A percentile compares a stretch with the other conserved stretches of the same genome.
phyloP scores from a whole-genome alignment of 306 rosid species.

The Castanopsis chinensis region DNA sequence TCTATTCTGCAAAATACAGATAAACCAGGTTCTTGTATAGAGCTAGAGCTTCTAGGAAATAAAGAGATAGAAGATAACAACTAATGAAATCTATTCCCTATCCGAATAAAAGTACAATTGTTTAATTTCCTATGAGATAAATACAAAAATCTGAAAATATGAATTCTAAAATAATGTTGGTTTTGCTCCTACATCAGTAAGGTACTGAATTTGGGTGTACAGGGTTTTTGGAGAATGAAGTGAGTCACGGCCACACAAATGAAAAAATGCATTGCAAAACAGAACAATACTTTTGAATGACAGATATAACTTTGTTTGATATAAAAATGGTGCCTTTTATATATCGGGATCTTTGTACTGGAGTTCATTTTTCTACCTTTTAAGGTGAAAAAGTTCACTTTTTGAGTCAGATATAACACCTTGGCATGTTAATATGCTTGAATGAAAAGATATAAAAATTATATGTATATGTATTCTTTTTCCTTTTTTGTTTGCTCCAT shows the following conservation, averaged over 20 bases:
- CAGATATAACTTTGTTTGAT: not conserved
- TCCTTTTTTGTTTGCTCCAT: not conserved
- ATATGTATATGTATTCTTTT: not conserved
- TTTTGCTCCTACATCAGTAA: not conserved
- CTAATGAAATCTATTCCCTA: not conserved
- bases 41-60: no score
- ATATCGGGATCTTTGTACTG: not conserved
- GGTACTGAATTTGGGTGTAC: not conserved
- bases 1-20: no score
- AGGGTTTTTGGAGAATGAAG: not conserved
- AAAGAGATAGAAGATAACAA: no score
- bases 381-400: no score
- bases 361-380: not conserved
- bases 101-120: not conserved
- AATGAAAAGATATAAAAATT: not conserved
- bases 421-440: not conserved
- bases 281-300: not conserved
- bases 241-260: not conserved
- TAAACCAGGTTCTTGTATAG: no score
- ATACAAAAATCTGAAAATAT: not conserved
- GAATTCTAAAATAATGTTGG: no score
- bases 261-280: not conserved
- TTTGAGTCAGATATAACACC: not conserved
- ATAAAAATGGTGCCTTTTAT: not conserved
- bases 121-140: not conserved